These are phyloP conservation scores for Umbelopsis sp. DNA, from an alignment of 371 early-diverging fungal genomes.

Conservation along the genomic window DNA sequence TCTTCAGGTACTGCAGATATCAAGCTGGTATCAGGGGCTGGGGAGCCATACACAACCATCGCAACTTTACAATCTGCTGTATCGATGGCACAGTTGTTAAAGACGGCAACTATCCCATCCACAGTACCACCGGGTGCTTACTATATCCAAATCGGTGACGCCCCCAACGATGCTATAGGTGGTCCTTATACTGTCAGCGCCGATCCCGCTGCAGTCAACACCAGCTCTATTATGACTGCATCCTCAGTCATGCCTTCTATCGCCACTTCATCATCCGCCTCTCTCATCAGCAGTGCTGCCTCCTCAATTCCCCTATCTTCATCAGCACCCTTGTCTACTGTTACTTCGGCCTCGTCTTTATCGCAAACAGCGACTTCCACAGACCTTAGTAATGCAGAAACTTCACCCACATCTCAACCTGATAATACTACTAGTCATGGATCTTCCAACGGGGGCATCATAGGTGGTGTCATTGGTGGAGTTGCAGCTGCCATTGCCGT, in stretches of 20 bases:
- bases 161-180: constrained; percentile 8
- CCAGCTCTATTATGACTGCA: neutral
- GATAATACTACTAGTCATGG: neutral
- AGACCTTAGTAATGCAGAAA: neutral
- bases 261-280: neutral
- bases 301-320: constrained; percentile 12
- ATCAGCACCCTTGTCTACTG: neutral
- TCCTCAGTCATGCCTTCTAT: neutral
- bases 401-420: neutral
- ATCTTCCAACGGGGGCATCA: constrained; percentile 29
- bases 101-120: neutral
- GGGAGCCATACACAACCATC: constrained; percentile 12
- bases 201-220: neutral
- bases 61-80: constrained; percentile 5
- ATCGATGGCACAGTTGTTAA: neutral
- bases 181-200: constrained; percentile 1
- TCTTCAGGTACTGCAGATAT: neutral
- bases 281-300: neutral
- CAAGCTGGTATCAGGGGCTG: constrained; percentile 15
- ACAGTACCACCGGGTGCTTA: neutral
- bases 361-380: neutral
- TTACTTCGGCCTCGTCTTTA: neutral
- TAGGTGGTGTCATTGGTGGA: constrained; percentile 41
- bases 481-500: neutral
- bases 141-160: constrained; percentile 10